Evolutionary conservation across 345 rosid species (phyloP), one percentile per base, ranked within the genome.

Genomic region (Rhodamnia argentea): DNA sequence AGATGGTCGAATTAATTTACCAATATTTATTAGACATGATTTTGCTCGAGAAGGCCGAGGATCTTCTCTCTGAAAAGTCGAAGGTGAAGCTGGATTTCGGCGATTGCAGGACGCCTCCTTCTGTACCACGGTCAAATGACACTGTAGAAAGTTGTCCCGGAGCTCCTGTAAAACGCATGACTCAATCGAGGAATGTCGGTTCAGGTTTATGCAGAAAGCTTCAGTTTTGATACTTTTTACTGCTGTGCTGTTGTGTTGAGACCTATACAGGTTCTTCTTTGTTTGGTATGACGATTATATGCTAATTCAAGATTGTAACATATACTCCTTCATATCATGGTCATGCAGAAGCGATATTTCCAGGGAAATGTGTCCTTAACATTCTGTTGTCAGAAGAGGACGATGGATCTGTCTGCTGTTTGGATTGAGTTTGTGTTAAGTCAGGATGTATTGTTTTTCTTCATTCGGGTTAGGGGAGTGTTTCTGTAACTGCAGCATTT

Each of bases 161-260:
- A 40, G 94, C 96, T 86, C 96, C 96, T 22, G 37, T 90, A 87
- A 92, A 94, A 88, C 88, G 87, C 42, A 81, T 88, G 2, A 90
- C 89, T 53, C 87, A 87, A 57, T 87, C 92, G 11, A 89, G 91
- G 89, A 88, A 82, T 20, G 52, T 92, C 26, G 91, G 87, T 59
- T 87, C 90, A 86, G 92, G 91, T 52, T 88, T 92, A 15, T 89
- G 92, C 90, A 92, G 91, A 84, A 92, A 92, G 92, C 96, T 94
- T 83, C 89, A 92, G 58, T 94, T 92, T 90, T 92, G 86, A 92
- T 37, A 9, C 18, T 57, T 70, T 70, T 70, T 13, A 70, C 47
- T 60, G 51, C 74, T 51, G 75, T 23, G 37, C 16, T 40, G 70
- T 56, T 59, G 81, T 5, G 13, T 37, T 70, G 78, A 62, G 42